These are phyloP conservation scores for Tritrichomonas foetus DNA, from an alignment of 208 protist genomes.

Conservation along the genomic window DNA sequence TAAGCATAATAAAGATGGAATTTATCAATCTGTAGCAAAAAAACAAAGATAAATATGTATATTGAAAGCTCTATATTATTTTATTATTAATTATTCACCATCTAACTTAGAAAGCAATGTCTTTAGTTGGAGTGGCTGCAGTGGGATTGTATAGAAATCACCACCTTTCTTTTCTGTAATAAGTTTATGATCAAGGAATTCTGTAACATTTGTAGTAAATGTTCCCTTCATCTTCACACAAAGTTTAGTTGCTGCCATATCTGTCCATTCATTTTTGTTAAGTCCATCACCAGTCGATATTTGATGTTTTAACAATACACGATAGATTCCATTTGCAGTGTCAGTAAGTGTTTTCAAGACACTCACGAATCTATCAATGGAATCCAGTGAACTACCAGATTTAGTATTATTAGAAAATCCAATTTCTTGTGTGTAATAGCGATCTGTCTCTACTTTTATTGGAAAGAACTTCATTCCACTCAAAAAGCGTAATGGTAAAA, in stretches of 20 bases:
- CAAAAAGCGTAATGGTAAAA: neutral
- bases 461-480: neutral
- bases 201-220: neutral
- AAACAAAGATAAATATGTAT: no score
- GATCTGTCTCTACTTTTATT: neutral
- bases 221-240: neutral
- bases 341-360: neutral
- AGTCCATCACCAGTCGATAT: neutral
- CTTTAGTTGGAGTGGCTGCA: neutral
- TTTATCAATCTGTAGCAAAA: no score
- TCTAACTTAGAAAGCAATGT: neutral
- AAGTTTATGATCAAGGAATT: conserved; percentile 11
- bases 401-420: neutral
- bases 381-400: neutral
- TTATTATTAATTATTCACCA: no score
- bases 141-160: neutral
- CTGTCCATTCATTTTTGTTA: neutral
- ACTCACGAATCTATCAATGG: neutral
- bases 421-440: conserved; percentile 4
- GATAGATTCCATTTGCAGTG: neutral
- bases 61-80: no score
- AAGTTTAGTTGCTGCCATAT: neutral
- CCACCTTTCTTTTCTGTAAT: neutral
- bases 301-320: neutral
- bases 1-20: no score